These are phyloP conservation scores for Erysimum cheiranthoides DNA, from an alignment of 345 rosid genomes.

Conservation along the genomic window DNA sequence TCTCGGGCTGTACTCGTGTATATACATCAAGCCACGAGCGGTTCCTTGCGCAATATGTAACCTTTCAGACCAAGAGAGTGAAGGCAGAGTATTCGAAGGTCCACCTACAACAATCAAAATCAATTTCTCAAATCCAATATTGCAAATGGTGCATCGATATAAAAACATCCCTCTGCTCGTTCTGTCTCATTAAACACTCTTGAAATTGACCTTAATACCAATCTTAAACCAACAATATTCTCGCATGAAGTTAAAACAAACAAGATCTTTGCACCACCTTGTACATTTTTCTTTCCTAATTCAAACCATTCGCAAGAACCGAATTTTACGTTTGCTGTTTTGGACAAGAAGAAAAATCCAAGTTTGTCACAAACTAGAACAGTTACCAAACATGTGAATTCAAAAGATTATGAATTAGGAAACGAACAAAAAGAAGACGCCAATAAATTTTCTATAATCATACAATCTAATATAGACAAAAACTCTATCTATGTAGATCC, in stretches of 20 bases:
- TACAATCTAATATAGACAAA: conserved; percentile 22
- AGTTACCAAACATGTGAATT: conserved; percentile 31
- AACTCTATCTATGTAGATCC: conserved; percentile 1
- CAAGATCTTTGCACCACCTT: not conserved
- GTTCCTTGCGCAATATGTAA: conserved; percentile 87
- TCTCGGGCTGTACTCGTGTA: conserved; percentile 79
- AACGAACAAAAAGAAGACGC: conserved; percentile 22
- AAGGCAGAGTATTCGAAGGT: conserved; percentile 51
- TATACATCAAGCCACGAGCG: conserved; percentile 81
- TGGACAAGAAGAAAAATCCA: conserved; percentile 35
- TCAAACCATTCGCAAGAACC: conserved; percentile 1
- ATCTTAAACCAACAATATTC: conserved; percentile 15
- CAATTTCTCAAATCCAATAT: not conserved
- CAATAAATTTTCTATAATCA: not conserved
- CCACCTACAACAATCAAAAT: conserved; percentile 54
- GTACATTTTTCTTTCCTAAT: not conserved
- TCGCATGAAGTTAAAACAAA: not conserved
- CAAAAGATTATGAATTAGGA: not conserved
- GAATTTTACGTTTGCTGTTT: conserved; percentile 4
- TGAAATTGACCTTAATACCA: not conserved
- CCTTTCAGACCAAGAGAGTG: conserved; percentile 78
- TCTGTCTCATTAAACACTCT: conserved; percentile 7
- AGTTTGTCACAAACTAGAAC: conserved; percentile 13
- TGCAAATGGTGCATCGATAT: not conserved
- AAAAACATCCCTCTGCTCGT: conserved; percentile 18